Evolutionary conservation across 2,329 filamentous ascomycete species (phyloP).

Genomic region (Scytalidium sp.): DNA sequence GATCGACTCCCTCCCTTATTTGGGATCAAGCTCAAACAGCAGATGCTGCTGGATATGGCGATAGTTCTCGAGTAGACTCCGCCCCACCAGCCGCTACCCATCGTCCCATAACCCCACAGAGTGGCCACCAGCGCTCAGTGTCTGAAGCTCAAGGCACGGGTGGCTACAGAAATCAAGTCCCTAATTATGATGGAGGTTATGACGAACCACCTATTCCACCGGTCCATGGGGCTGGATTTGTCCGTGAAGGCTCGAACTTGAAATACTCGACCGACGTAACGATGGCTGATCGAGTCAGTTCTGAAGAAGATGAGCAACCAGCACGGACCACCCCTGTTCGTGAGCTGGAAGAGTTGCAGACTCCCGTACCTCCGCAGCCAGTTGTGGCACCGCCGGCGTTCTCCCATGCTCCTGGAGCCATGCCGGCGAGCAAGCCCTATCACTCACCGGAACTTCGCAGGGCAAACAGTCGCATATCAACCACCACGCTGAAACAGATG

Average conservation of each 20-base stretch:
- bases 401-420: conserved; percentile 68
- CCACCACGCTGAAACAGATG: conserved; percentile 76
- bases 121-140: conserved; percentile 23
- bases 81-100: conserved; percentile 38
- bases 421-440: conserved; percentile 67
- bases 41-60: conserved; percentile 6
- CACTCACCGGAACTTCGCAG: conserved; percentile 75
- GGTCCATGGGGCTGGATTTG: conserved; percentile 18
- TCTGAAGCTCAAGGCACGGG: conserved; percentile 28
- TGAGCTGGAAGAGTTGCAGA: conserved; percentile 54
- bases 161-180: conserved; percentile 16
- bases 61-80: conserved; percentile 44
- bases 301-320: conserved; percentile 50
- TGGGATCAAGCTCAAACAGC: conserved; percentile 20
- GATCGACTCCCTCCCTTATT: conserved; percentile 46
- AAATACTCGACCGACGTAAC: conserved; percentile 42
- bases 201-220: conserved; percentile 21
- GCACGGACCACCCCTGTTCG: conserved; percentile 37
- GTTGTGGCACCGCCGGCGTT: conserved; percentile 79
- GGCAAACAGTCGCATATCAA: conserved; percentile 81
- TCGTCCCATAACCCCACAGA: conserved; percentile 8
- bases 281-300: conserved; percentile 52
- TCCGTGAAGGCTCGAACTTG: conserved; percentile 27
- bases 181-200: conserved; percentile 22
- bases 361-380: conserved; percentile 61